Evolutionary conservation across 768 basidiomycete genomes (phyloP).

Genomic region (Suillus subalutaceus): DNA sequence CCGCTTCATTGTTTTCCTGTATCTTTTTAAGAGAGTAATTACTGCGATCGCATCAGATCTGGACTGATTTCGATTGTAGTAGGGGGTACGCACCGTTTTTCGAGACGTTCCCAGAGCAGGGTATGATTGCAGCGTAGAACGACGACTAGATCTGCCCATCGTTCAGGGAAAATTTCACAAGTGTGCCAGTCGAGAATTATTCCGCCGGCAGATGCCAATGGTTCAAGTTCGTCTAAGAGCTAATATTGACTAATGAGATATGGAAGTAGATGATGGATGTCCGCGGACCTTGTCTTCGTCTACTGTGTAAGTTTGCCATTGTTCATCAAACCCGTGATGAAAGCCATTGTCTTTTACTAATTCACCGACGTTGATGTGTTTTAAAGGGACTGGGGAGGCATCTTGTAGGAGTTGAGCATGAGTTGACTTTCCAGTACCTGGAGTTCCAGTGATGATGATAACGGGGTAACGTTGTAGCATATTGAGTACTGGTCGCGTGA

Average conservation of each 20-base stretch:
- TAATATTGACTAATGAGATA: slow-evolving; percentile 30
- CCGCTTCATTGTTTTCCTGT: slow-evolving; percentile 97
- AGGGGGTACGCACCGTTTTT: slow-evolving; percentile 67
- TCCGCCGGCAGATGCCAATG: slow-evolving; percentile 66
- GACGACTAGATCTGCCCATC: slow-evolving; percentile 95
- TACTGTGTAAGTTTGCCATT: slow-evolving; percentile 93
- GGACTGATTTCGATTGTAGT: neutral
- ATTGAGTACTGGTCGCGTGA: too few relatives aligned
- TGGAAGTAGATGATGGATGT: neutral
- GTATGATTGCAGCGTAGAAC: slow-evolving; percentile 90
- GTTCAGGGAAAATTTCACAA: slow-evolving; percentile 91
- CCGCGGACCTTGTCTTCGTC: slow-evolving; percentile 90
- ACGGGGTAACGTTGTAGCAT: slow-evolving; percentile 23
- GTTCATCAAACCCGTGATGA: slow-evolving; percentile 85
- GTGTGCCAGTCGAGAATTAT: slow-evolving; percentile 95
- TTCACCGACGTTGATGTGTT: slow-evolving; percentile 90
- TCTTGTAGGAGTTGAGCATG: slow-evolving; percentile 83
- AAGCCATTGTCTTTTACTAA: slow-evolving; percentile 82
- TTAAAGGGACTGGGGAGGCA: slow-evolving; percentile 68
- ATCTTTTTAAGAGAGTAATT: slow-evolving; percentile 91
- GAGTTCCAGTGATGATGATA: slow-evolving; percentile 88
- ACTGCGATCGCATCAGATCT: slow-evolving; percentile 41
- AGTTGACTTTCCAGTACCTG: slow-evolving; percentile 96
- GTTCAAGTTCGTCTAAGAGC: slow-evolving; percentile 89
- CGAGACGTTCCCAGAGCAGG: slow-evolving; percentile 85